Evolutionary conservation across 139 green algal genomes (phyloP), one percentile per base, ranked within the genome.

Genomic region (Coelastrella sp.): DNA sequence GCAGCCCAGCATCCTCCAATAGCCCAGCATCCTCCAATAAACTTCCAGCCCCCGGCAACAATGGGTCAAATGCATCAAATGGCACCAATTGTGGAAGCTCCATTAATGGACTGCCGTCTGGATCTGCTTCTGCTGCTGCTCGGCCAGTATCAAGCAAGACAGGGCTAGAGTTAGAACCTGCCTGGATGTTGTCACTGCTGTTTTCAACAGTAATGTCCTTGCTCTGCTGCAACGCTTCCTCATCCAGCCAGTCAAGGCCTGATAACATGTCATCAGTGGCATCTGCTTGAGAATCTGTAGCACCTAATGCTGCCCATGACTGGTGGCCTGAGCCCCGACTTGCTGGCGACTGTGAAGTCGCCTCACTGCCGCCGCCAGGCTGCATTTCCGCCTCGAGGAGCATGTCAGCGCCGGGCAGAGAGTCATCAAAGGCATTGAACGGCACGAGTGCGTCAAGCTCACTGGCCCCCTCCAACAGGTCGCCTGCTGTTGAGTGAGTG

Each of bases 31-130:
- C 85, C 25, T 90, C 91, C 8, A 92, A 10, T n/a, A 73, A 6
- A 35, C 84, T 73, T 0, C 82, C 92, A 19, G 78, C 85, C 6
- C 89, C 92, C 0, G 75, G 74, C 8, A 91, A 8, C 0, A 8
- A 72, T 3, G 72, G 78, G 24, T 93, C 90, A 84, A 94, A 94
- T 65, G 66, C 87, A 75, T 81, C 87, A 88, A 94, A 94, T 4
- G 87, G 87, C 19, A 94, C 92, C 24, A 94, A 88, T 56, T 94
- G 84, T 9, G 87, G 87, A 56, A 83, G 14, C 7, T 78, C 59
- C n/a, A 66, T 11, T 0, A 7, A 8, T 22, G 20, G 6, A 22
- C 19, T 78, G 24, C 58, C 70, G 25, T 58, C 25, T 49, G 81
- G 24, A 22, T n/a, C 78, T 68, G 49, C 59, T 74, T 58, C 59